Base-by-base conservation (phyloP, 2,329 filamentous ascomycete species). In the Neocatenulostroma microsporum region DNA sequence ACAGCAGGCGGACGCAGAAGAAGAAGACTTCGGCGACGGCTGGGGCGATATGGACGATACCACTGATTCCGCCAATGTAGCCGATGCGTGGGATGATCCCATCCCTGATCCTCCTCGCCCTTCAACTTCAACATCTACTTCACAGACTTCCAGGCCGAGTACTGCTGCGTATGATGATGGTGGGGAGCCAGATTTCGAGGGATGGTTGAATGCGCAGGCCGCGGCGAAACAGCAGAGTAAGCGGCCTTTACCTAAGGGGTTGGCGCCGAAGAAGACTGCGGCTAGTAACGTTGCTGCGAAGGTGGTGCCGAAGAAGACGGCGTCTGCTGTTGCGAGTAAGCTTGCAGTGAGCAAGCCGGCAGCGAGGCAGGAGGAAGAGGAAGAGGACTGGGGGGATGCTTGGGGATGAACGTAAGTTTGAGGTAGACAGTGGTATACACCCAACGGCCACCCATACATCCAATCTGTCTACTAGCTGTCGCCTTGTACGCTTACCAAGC, bases 181-280 rank as follows among this genome's bases (percentile, higher is more conserved):
- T 18, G 80, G 81, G 3, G 89, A 98, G 59, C 89, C 89, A 0
- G 91, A 96, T 60, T 96, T 98, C 61, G 89, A 87, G 4, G 88
- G 87, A 4, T 96, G 91, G 88, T 63, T 96, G 15, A 87, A 85
- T 10, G 87, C 88, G 10, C 86, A 95, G 57, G 78, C 82, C 5
- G 73, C 80, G 45, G 76, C 82, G 45, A 95, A 93, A 65, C 71
- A 71, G 53, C 60, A 40, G 35, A 57, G 38, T 2, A 73, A 72
- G 50, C 91, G 84, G 47, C 66, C 80, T 3, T 57, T 96, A 37
- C 88, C 89, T 0, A 98, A 94, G 62, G 89, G 89, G 0, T 59
- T 96, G 18, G 64, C 69, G 2, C 94, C 93, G 62, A 63, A 63
- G 41, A 53, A 61, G 14, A 57, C 62, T 25, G 45, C 60, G 47